Evolutionary conservation across 257 asterid species (phyloP).

Genomic region (Rehmannia glutinosa): DNA sequence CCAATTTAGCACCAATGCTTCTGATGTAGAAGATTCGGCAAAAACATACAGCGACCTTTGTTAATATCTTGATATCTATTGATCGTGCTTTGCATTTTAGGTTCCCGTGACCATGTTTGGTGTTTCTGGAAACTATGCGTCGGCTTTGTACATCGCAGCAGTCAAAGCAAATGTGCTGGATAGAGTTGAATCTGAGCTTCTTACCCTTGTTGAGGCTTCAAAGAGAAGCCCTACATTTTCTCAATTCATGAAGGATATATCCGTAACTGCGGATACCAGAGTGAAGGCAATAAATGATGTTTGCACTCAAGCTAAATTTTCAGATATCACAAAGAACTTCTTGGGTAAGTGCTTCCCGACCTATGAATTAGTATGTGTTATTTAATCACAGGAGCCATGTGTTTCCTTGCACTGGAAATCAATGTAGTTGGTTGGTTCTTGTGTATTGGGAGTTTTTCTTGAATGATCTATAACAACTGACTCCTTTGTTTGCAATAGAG

Average conservation of each 20-base stretch:
- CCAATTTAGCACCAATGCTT: neutral
- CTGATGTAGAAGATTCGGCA: neutral
- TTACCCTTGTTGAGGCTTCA: constrained; percentile 57
- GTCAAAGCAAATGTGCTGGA: constrained; percentile 62
- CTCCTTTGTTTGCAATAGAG: neutral
- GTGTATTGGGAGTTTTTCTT: neutral
- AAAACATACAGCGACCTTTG: neutral
- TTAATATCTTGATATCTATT: neutral
- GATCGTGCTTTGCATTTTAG: constrained; percentile 24
- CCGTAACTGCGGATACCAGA: constrained; percentile 46
- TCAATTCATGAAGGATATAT: constrained; percentile 64
- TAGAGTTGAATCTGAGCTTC: constrained; percentile 66
- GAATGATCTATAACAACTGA: neutral
- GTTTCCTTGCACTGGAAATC: neutral
- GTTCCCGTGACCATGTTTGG: constrained; percentile 72
- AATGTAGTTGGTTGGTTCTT: neutral
- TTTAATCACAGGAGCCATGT: neutral
- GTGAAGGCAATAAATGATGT: constrained; percentile 53
- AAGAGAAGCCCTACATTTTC: constrained; percentile 61
- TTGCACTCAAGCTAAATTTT: constrained; percentile 50
- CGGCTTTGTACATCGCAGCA: too few species aligned
- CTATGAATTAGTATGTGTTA: neutral
- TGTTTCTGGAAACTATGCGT: constrained; percentile 74
- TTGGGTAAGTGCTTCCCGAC: constrained; percentile 31
- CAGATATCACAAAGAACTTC: constrained; percentile 52